Conservation (phyloP, 768 basidiomycete species). For the Amanita brunnescens region DNA sequence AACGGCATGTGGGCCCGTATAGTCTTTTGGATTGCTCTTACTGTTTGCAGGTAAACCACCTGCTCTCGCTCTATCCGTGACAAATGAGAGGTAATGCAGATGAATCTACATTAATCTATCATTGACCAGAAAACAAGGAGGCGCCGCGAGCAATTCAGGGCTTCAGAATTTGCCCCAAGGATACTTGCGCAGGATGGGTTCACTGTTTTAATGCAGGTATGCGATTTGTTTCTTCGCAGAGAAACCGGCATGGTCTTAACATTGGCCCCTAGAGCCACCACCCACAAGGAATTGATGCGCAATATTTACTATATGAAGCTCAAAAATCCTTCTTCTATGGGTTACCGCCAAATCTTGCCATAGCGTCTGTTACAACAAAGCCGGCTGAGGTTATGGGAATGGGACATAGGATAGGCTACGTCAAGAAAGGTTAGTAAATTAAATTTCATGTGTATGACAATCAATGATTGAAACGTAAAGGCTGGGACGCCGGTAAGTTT, state of each 20-base stretch:
- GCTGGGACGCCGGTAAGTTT: constrained; percentile 64
- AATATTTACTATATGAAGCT: constrained; percentile 76
- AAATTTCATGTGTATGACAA: not conserved
- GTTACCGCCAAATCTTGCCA: constrained; percentile 56
- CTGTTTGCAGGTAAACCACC: constrained; percentile 48
- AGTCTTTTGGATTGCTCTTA: not conserved
- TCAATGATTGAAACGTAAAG: constrained; percentile 20
- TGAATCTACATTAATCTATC: not conserved
- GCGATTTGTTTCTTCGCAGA: not conserved
- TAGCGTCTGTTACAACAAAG: constrained; percentile 66
- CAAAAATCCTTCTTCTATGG: constrained; percentile 81
- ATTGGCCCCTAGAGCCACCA: constrained; percentile 48
- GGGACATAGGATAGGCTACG: constrained; percentile 73
- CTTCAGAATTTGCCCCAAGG: constrained; percentile 72
- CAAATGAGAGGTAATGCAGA: constrained; percentile 24
- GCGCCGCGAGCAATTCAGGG: constrained; percentile 77
- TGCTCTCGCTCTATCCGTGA: constrained; percentile 72
- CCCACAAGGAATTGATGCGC: constrained; percentile 47
- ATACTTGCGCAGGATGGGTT: constrained; percentile 63
- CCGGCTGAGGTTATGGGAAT: constrained; percentile 71
- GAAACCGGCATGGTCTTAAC: not conserved
- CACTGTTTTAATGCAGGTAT: constrained; percentile 67
- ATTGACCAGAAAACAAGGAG: constrained; percentile 29
- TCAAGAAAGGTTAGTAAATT: constrained; percentile 44
- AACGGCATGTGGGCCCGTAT: constrained; percentile 34